A percentile compares a stretch with the other conserved stretches of the same genome.
Evolutionary conservation across 495 filamentous ascomycete species (phyloP).

Genomic region (Baudoinia panamericana): DNA sequence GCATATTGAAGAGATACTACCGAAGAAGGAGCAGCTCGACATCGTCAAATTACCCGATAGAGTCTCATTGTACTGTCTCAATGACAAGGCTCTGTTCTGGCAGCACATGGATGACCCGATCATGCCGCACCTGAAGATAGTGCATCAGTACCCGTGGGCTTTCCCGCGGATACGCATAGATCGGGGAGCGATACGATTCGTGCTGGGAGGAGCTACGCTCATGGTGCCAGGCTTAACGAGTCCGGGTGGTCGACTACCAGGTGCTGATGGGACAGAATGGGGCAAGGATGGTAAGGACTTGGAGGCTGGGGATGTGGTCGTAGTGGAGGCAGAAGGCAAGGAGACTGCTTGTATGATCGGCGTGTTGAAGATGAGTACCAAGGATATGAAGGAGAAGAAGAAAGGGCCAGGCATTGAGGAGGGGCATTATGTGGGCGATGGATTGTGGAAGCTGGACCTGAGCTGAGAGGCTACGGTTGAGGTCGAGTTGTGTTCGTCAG

Average conservation of each 20-base stretch:
- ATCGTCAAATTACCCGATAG: conserved; percentile 85
- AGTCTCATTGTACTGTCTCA: conserved; percentile 72
- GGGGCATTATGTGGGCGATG: conserved; percentile 88
- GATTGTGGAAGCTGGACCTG: conserved; percentile 67
- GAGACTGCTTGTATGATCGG: conserved; percentile 81
- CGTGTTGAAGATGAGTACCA: conserved; percentile 69
- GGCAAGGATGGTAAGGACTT: conserved; percentile 41
- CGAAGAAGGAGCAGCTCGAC: conserved; percentile 89
- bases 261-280: conserved; percentile 32
- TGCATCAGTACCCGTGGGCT: conserved; percentile 44
- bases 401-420: conserved; percentile 81
- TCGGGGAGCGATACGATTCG: conserved; percentile 92
- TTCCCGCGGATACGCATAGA: conserved; percentile 65
- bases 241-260: conserved; percentile 63
- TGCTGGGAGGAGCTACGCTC: conserved; percentile 77
- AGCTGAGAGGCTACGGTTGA: no score
- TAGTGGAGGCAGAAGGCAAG: conserved; percentile 86
- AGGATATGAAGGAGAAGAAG: conserved; percentile 82
- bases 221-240: conserved; percentile 91
- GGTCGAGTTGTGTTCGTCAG: no score
- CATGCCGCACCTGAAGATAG: conserved; percentile 51
- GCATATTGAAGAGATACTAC: conserved; percentile 86
- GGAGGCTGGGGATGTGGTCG: conserved; percentile 67
- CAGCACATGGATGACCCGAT: conserved; percentile 69
- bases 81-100: conserved; percentile 68